Conservation (phyloP, 192 early-diverging fungal species). For the Glomus cerebriforme region DNA sequence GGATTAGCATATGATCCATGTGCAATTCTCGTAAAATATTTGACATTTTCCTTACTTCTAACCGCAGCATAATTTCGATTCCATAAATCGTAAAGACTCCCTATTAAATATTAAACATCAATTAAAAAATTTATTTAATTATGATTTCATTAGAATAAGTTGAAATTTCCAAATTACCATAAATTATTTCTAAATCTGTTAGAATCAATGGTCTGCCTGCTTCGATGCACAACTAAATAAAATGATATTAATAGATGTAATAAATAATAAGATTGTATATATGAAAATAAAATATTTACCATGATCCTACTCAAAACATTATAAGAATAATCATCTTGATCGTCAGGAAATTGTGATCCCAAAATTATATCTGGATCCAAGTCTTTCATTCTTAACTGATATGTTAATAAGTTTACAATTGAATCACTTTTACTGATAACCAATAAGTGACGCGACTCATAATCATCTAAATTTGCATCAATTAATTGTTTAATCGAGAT, state of each 20-base stretch:
- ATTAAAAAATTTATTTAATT: not conserved
- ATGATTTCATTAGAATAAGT: not conserved
- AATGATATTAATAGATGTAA: not conserved
- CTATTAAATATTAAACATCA: not conserved
- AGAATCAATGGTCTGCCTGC: conserved; percentile 25
- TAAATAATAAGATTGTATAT: not conserved
- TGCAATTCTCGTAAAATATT: conserved; percentile 17
- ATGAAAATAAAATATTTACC: not conserved
- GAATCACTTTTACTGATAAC: conserved; percentile 29
- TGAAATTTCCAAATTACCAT: conserved; percentile 1
- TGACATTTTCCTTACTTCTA: not conserved
- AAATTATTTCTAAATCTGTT: conserved; percentile 25
- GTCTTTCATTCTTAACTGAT: not conserved
- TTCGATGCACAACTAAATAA: conserved; percentile 24
- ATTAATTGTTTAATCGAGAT: conserved; percentile 16
- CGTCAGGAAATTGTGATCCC: conserved; percentile 31
- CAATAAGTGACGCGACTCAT: conserved; percentile 13
- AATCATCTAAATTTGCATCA: conserved; percentile 17
- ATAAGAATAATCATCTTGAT: conserved; percentile 10
- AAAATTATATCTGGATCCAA: conserved; percentile 25
- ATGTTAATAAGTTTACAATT: conserved; percentile 18
- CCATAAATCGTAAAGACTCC: conserved; percentile 30
- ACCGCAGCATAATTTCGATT: conserved; percentile 25
- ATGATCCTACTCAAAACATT: conserved; percentile 24
- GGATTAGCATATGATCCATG: conserved; percentile 26